These are phyloP conservation scores for Neurospora sp. DNA, from an alignment of 495 filamentous ascomycete species.

Conservation along the genomic window DNA sequence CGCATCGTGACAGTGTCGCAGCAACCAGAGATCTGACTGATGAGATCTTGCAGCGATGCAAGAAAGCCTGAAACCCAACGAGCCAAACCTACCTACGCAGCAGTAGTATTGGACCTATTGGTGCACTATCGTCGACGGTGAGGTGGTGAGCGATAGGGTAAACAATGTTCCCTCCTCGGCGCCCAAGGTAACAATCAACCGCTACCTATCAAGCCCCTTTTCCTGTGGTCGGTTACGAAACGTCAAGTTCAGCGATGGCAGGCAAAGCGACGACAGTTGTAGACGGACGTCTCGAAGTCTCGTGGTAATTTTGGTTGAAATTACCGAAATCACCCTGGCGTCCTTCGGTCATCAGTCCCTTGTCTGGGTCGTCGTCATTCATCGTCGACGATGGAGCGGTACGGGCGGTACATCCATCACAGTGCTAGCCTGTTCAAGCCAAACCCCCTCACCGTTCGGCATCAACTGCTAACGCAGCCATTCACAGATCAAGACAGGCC, in stretches of 20 bases:
- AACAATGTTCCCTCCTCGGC: not conserved
- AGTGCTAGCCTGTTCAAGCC: slow-evolving; percentile 13
- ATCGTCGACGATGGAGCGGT: slow-evolving; percentile 7
- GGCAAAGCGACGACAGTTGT: not conserved
- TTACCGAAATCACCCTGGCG: not conserved
- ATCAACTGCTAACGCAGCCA: slow-evolving; percentile 14
- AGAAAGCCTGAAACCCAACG: not conserved
- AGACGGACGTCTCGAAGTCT: not conserved
- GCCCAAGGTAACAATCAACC: not conserved
- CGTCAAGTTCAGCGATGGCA: not conserved
- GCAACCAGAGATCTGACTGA: not conserved
- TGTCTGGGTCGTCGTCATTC: slow-evolving; percentile 7
- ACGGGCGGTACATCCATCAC: slow-evolving; percentile 8
- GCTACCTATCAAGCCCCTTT: not conserved
- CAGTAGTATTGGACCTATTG: not conserved
- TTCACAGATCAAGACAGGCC: slow-evolving; percentile 12
- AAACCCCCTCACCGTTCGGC: slow-evolving; percentile 14
- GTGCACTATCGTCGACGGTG: not conserved
- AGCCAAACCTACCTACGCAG: not conserved
- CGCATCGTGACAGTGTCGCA: not conserved
- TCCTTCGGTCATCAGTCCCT: not conserved
- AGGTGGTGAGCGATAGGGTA: not conserved
- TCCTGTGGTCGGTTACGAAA: not conserved
- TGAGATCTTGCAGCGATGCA: not conserved
- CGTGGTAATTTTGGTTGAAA: not conserved